A percentile compares a stretch with the other conserved stretches of the same genome.
phyloP scores from a whole-genome alignment of 225 moss, liverwort and hornwort genomes.

The Climacium dendroides region DNA sequence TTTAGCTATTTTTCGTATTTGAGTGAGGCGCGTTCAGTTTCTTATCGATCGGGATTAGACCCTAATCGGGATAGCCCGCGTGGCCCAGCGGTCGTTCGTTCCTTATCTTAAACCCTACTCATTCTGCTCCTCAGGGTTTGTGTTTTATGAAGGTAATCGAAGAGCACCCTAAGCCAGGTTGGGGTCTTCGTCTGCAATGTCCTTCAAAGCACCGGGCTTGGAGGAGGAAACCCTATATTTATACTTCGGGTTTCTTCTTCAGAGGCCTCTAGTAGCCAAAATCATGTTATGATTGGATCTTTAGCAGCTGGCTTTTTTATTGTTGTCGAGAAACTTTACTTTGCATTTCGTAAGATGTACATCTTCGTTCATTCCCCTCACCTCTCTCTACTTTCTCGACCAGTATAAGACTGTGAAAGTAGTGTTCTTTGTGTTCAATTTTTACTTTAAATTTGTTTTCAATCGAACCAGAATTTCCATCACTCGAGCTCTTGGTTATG shows the following conservation, averaged over 20 bases:
- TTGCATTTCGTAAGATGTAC: background rate
- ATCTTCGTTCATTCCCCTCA: background rate
- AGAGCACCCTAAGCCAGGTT: too few species aligned
- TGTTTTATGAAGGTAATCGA: background rate
- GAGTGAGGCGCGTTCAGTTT: background rate
- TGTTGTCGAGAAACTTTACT: background rate
- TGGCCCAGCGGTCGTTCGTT: background rate
- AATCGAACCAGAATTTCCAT: background rate
- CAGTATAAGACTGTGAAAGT: background rate
- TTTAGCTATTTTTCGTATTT: background rate
- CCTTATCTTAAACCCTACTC: background rate
- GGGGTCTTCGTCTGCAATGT: background rate
- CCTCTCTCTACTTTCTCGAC: background rate
- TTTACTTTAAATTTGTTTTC: background rate
- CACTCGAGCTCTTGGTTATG: background rate
- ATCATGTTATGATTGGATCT: background rate
- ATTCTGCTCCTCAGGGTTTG: background rate
- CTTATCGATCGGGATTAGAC: background rate
- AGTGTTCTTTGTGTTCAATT: background rate
- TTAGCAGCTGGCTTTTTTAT: background rate
- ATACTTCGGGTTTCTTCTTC: background rate
- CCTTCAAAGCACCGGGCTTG: background rate
- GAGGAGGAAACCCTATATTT: background rate
- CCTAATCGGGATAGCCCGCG: background rate
- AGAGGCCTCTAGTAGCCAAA: background rate